Conservation (phyloP, 176 grass and related monocot genomes). For the Oryza longistaminata region DNA sequence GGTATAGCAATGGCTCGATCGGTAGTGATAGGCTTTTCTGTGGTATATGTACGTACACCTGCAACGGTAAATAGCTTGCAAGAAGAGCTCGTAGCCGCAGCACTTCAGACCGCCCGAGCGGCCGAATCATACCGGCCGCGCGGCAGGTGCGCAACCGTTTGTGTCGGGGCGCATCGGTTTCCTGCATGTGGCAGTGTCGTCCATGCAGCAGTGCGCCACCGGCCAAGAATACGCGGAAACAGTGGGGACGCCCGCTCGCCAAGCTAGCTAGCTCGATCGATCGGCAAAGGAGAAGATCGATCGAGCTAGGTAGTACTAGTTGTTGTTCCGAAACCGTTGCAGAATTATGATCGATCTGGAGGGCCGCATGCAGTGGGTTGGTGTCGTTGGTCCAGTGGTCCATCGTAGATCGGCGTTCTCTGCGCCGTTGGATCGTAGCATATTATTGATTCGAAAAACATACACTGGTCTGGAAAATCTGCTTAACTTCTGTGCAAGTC, state of each 20-base stretch:
- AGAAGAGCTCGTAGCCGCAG: background rate
- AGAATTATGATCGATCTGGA: slow-evolving; percentile 31
- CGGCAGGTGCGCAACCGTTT: slow-evolving; percentile 26
- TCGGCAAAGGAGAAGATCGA: background rate
- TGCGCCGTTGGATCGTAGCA: slow-evolving; percentile 9
- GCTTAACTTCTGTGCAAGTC: no score
- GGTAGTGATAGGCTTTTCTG: no score
- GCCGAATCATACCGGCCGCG: background rate
- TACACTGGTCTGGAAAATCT: no score
- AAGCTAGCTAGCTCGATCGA: background rate
- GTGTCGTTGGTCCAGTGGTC: background rate
- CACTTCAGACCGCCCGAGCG: background rate
- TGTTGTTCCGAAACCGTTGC: slow-evolving; percentile 55
- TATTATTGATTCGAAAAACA: background rate
- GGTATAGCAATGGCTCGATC: no score
- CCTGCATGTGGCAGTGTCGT: slow-evolving; percentile 39
- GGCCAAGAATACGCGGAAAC: slow-evolving; percentile 25
- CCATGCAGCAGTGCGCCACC: background rate
- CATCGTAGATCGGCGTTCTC: slow-evolving; percentile 26
- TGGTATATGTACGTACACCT: background rate
- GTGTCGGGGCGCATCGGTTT: slow-evolving; percentile 13
- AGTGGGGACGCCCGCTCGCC: background rate
- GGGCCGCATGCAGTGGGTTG: background rate
- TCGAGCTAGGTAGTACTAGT: background rate
- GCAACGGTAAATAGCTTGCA: background rate